A percentile compares a stretch with the other conserved stretches of the same genome.
These are phyloP conservation scores for Fusarium nurragi DNA, from an alignment of 2,329 filamentous ascomycete genomes.

Conservation along the genomic window DNA sequence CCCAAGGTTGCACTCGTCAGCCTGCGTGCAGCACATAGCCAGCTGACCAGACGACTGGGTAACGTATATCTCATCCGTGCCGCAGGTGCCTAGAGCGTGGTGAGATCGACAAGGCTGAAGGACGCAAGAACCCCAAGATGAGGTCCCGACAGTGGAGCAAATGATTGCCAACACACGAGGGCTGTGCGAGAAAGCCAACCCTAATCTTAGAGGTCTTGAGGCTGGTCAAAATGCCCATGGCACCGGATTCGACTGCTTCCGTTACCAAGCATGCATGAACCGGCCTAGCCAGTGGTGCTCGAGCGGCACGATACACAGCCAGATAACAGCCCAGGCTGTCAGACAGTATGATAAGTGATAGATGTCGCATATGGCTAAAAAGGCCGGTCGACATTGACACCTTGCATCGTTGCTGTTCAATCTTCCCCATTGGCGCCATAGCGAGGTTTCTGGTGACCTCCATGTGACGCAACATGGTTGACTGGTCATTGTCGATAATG, in stretches of 20 bases:
- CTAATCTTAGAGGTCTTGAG: constrained; percentile 8
- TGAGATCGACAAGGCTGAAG: constrained; percentile 36
- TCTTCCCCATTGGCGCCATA: constrained; percentile 14
- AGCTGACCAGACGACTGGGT: constrained; percentile 31
- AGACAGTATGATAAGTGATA: constrained; percentile 23
- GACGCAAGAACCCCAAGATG: constrained; percentile 11
- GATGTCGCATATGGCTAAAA: constrained; percentile 19
- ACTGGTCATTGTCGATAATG: constrained; percentile 18
- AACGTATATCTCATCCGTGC: constrained; percentile 21
- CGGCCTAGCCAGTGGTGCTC: neutral
- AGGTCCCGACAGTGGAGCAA: constrained; percentile 15
- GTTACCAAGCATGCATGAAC: constrained; percentile 8
- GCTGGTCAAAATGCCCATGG: constrained; percentile 11
- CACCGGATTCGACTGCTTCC: neutral
- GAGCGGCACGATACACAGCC: constrained; percentile 1
- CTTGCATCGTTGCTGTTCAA: neutral
- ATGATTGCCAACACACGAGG: constrained; percentile 18
- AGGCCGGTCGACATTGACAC: constrained; percentile 6
- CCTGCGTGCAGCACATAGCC: constrained; percentile 33
- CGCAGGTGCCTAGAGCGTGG: constrained; percentile 25
- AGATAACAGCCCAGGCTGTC: constrained; percentile 8
- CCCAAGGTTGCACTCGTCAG: constrained; percentile 35
- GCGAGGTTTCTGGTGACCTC: constrained; percentile 4
- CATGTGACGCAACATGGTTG: constrained; percentile 19
- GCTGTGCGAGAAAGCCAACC: constrained; percentile 16